Evolutionary conservation across 306 rosid genomes (phyloP).

Genomic region (Castanea crenata): DNA sequence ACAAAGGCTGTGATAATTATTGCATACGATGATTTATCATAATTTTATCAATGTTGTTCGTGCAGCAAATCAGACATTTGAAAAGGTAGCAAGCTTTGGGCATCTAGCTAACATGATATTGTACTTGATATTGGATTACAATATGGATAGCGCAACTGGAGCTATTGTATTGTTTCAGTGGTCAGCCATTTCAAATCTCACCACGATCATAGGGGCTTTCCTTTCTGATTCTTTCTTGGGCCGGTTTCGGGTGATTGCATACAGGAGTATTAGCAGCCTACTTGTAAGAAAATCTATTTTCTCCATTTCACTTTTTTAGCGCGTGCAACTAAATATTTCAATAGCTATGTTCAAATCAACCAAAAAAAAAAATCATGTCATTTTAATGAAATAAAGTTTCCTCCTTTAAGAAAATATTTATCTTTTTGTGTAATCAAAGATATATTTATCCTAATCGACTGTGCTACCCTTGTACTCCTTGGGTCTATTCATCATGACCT

Average conservation of each 20-base stretch:
- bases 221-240: slow-evolving; percentile 34
- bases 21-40: no score
- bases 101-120: background rate
- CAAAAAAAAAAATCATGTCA: no score
- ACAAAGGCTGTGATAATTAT: no score
- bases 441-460: no score
- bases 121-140: slow-evolving; percentile 45
- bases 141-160: slow-evolving; percentile 39
- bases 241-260: slow-evolving; percentile 60
- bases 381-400: no score
- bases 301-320: background rate
- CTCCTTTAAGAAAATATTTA: no score
- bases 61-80: slow-evolving; percentile 78
- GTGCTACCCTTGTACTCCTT: no score
- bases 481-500: no score
- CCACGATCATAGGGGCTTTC: slow-evolving; percentile 65
- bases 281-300: slow-evolving; percentile 34
- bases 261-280: slow-evolving; percentile 43
- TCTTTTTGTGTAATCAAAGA: no score
- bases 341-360: no score
- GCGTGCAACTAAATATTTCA: no score
- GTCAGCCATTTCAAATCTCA: slow-evolving; percentile 41
- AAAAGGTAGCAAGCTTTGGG: slow-evolving; percentile 69
- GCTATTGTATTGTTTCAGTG: slow-evolving; percentile 47
- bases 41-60: no score